A percentile compares a stretch with the other conserved stretches of the same genome.
Evolutionary conservation across 1,284 basidiomycete species (phyloP).

Genomic region (Fomitopsis pinicola): DNA sequence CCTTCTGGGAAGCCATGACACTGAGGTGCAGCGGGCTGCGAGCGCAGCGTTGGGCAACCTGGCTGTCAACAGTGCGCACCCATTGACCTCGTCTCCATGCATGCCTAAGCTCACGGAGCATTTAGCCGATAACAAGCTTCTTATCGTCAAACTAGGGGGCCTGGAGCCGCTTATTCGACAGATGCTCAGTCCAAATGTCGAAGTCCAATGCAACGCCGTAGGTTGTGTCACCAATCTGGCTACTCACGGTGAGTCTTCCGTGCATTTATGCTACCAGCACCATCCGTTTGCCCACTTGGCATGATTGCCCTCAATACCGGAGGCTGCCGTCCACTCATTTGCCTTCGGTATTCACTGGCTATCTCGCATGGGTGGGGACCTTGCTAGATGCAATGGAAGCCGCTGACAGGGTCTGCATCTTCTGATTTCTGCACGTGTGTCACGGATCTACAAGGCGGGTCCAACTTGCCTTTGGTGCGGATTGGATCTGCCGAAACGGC

Average conservation of each 20-base stretch:
- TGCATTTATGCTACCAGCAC: not conserved
- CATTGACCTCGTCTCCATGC: slow-evolving; percentile 8
- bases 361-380: no score
- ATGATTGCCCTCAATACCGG: no score
- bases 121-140: slow-evolving; percentile 95
- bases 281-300: not conserved
- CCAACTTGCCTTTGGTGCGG: no score
- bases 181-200: slow-evolving; percentile 99
- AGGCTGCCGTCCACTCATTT: no score
- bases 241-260: slow-evolving; percentile 76
- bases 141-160: slow-evolving; percentile 97
- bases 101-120: not conserved
- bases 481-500: no score
- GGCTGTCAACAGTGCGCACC: slow-evolving; percentile 91
- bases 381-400: no score
- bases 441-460: no score
- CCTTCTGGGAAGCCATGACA: slow-evolving; percentile 96
- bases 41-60: slow-evolving; percentile 98
- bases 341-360: no score
- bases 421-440: no score
- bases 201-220: slow-evolving; percentile 99
- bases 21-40: slow-evolving; percentile 97
- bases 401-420: no score
- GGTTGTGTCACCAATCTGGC: slow-evolving; percentile 99
- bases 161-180: slow-evolving; percentile 98